These are phyloP conservation scores for Suillus tomentosus DNA, from an alignment of 768 basidiomycete species.

Conservation along the genomic window DNA sequence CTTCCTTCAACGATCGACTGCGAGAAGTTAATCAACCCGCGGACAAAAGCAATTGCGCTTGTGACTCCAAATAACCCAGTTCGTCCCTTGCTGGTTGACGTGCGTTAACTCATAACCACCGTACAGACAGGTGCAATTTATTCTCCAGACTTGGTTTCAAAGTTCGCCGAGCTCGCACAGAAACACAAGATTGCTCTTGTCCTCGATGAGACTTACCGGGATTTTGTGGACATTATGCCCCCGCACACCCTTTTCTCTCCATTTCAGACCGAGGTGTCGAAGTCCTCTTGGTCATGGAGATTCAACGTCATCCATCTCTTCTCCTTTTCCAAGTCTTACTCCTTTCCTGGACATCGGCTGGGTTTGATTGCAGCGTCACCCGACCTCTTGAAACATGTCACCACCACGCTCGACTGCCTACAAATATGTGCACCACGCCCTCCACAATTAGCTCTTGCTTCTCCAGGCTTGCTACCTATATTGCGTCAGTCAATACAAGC, in stretches of 20 bases:
- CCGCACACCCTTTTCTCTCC: constrained; percentile 60
- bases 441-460: constrained; percentile 65
- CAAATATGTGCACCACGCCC: constrained; percentile 81
- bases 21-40: constrained; percentile 51
- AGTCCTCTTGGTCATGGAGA: constrained; percentile 51
- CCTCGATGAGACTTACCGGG: constrained; percentile 89
- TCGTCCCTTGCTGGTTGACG: constrained; percentile 17
- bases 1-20: constrained; percentile 57
- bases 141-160: constrained; percentile 51
- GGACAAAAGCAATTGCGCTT: constrained; percentile 70
- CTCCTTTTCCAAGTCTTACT: constrained; percentile 82
- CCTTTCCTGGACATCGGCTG: constrained; percentile 80
- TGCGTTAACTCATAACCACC: not conserved
- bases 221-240: constrained; percentile 59
- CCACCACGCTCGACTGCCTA: constrained; percentile 72
- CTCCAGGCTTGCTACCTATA: constrained; percentile 48
- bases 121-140: constrained; percentile 71
- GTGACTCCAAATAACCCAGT: constrained; percentile 82
- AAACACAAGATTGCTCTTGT: constrained; percentile 62
- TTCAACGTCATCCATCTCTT: constrained; percentile 65
- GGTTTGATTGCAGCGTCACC: constrained; percentile 71
- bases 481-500: constrained; percentile 55
- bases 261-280: constrained; percentile 5
- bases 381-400: constrained; percentile 46
- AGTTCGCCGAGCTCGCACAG: constrained; percentile 62